These are phyloP conservation scores for Rhodotorula babjevae DNA, from an alignment of 768 basidiomycete genomes.

Conservation along the genomic window DNA sequence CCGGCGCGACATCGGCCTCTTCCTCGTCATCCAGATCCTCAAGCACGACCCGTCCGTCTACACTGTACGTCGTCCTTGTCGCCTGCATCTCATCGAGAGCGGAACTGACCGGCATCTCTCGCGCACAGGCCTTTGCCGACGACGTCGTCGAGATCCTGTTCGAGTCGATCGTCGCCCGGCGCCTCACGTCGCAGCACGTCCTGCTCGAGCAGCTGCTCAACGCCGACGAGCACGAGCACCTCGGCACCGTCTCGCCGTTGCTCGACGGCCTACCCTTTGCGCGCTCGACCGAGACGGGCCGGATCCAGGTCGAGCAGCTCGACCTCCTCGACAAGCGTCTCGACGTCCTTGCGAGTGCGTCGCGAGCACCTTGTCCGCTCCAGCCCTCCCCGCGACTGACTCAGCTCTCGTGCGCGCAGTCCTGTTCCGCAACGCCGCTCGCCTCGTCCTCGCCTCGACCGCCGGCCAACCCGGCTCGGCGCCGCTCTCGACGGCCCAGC, in stretches of 20 bases:
- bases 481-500: not conserved
- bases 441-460: not conserved
- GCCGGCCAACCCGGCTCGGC: not conserved
- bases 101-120: not conserved
- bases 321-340: constrained; percentile 26
- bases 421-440: constrained; percentile 28
- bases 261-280: constrained; percentile 23
- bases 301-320: constrained; percentile 19
- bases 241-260: constrained; percentile 1
- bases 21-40: constrained; percentile 51
- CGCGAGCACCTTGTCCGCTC: too few relatives aligned
- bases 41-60: constrained; percentile 26
- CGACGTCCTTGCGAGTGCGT: constrained; percentile 32
- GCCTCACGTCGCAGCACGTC: constrained; percentile 37
- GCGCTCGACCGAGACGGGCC: not conserved
- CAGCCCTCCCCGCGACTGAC: too few relatives aligned
- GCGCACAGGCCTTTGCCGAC: constrained; percentile 28
- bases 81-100: too few relatives aligned
- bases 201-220: constrained; percentile 33
- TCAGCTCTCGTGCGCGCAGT: constrained; percentile 5
- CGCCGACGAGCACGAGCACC: not conserved
- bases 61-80: not conserved
- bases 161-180: constrained; percentile 37
- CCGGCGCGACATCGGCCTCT: constrained; percentile 60
- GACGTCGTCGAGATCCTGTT: constrained; percentile 41